Base-by-base conservation (phyloP, 768 basidiomycete species). In the Suillus luteus region DNA sequence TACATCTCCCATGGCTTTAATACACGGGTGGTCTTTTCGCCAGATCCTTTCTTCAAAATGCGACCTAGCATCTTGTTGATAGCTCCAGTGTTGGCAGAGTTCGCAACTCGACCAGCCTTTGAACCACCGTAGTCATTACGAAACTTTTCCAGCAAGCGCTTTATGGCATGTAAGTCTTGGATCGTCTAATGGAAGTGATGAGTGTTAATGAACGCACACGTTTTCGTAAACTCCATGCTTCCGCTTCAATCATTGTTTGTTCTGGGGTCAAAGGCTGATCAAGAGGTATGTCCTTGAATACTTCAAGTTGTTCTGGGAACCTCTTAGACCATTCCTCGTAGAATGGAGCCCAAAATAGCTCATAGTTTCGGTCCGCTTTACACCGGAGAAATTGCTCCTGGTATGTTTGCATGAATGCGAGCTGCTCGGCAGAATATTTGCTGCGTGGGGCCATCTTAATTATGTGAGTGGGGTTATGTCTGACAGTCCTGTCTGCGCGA, bases 261-360 rank as follows among this genome's bases (percentile, higher is more conserved):
- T 55, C 54, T 3, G 15, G 31, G 35, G 54, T 55, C 8, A 55
- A 37, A 31, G 54, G 54, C 35, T 55, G 54, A 55, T 55, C 54
- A 31, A 55, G 31, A 37, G 54, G 54, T 14, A 55, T 55, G 54
- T 55, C 35, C 31, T 37, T 55, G 54, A 55, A 55, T 10, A 37
- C 54, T 31, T 37, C 54, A 37, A 31, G 27, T 37, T 22, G 3
- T 37, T 55, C 54, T 9, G 54, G 54, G 54, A 55, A 55, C 54
- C 7, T n/a, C 54, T 31, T 37, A 12, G 35, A 55, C 54, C 54
- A 55, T 3, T 31, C 54, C 54, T 31, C 11, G 12, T 44, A 44
- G 44, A 44, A 44, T n/a, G 44, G 44, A 44, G 44, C 44, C 44
- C 19, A 44, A 9, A 44, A 44, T 44, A 9, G 44, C 44, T 44